Evolutionary conservation across 2,329 filamentous ascomycete species (phyloP), one percentile per base, ranked within the genome.

Genomic region (Alternaria triticimaculans): DNA sequence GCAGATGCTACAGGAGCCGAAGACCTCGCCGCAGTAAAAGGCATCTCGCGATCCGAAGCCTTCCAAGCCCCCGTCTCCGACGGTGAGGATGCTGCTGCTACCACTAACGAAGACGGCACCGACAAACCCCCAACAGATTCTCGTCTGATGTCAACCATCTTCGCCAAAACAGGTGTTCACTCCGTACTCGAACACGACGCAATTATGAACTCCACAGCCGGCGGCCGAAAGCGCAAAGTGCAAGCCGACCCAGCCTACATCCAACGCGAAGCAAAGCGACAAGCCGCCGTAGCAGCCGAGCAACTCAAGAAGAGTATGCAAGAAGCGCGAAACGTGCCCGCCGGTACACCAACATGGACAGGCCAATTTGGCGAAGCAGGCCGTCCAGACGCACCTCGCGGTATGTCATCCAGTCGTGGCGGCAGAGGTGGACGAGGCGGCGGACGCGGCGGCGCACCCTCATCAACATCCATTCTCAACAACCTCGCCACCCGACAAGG

Each of bases 101-200:
- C 59, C 21, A 41, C 58, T 9, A 53, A 65, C 41, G 64, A 70
- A 48, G 57, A 72, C 59, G 63, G 68, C 12, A 45, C 51, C 20
- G 54, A 61, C 5, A 69, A 72, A 21, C 41, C 67, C 9, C 63
- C 68, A 21, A 72, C 73, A 23, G 78, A 79, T 76, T 89, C 90
- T 58, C 91, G 93, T 48, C 88, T 98, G 68, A 91, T 98, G 83
- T 90, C 94, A 66, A 92, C 92, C 55, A 93, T 99, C 58, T 97
- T 98, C 76, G 90, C 94, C 1, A 89, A 90, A 44, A 92, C 93
- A 1, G 92, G 90, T 3, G 92, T 98, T 2, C 94, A 97, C 73
- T 94, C 92, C n/a, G 93, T 94, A 0, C 88, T 97, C 48, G 93
- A 97, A 72, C 96, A 99, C 76, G 96, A 98, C 69, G 88, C 93